phyloP scores from a whole-genome alignment of 2,329 filamentous ascomycete species.

The Thelonectria rubi region DNA sequence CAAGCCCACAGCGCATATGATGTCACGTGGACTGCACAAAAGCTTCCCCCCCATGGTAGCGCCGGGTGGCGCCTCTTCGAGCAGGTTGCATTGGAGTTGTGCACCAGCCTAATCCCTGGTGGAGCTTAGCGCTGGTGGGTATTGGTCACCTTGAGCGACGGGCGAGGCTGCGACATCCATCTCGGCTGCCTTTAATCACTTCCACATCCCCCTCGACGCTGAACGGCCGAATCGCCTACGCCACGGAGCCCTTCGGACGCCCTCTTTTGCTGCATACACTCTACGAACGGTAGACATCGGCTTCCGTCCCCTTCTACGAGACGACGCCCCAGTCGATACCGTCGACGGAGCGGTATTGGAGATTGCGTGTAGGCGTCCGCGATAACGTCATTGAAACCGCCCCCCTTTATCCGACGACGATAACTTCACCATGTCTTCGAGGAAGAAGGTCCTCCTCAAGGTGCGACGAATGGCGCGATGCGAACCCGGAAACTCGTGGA shows the following conservation, averaged over 20 bases:
- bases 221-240: slow-evolving; percentile 9
- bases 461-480: slow-evolving; percentile 54
- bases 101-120: slow-evolving; percentile 39
- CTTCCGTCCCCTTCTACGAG: slow-evolving; percentile 11
- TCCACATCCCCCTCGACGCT: slow-evolving; percentile 28
- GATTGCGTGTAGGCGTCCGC: slow-evolving; percentile 35
- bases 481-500: neutral
- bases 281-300: slow-evolving; percentile 11
- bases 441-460: slow-evolving; percentile 93
- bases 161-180: slow-evolving; percentile 44
- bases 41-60: slow-evolving; percentile 30
- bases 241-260: slow-evolving; percentile 2
- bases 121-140: slow-evolving; percentile 28
- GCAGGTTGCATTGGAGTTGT: slow-evolving; percentile 30
- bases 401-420: slow-evolving; percentile 29
- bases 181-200: slow-evolving; percentile 38
- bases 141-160: slow-evolving; percentile 40
- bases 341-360: slow-evolving; percentile 10
- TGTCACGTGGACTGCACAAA: slow-evolving; percentile 44
- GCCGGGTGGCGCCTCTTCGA: neutral
- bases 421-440: slow-evolving; percentile 71
- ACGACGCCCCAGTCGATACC: slow-evolving; percentile 18
- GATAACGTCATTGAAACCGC: slow-evolving; percentile 46
- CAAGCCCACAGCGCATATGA: slow-evolving; percentile 30
- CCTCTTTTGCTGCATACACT: slow-evolving; percentile 1